Percentiles rank a stretch among this genome's conserved stretches.
phyloP scores from a whole-genome alignment of 768 basidiomycete genomes.

The Suillus cothurnatus region DNA sequence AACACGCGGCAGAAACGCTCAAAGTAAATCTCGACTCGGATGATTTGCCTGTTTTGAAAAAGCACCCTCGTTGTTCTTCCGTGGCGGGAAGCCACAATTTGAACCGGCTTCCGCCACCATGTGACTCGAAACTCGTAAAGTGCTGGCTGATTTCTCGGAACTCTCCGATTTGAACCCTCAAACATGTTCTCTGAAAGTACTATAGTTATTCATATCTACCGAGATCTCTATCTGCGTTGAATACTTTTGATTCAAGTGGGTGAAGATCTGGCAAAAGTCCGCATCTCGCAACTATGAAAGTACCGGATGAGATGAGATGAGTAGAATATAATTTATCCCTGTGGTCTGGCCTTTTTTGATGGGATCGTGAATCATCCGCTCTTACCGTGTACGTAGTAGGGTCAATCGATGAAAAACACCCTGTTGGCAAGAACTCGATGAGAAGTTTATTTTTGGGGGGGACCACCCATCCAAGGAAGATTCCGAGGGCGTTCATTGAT shows the following conservation, averaged over 20 bases:
- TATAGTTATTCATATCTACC: no score
- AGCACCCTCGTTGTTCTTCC: no score
- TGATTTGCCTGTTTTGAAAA: not conserved
- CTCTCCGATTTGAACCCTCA: not conserved
- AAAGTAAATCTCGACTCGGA: no score
- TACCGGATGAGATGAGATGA: not conserved
- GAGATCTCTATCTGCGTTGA: no score
- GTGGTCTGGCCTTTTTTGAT: not conserved
- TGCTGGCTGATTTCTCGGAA: no score
- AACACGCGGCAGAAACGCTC: not conserved
- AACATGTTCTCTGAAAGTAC: not conserved
- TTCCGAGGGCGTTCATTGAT: constrained; percentile 8
- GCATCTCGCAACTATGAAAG: not conserved
- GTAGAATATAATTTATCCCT: not conserved
- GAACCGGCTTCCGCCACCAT: no score
- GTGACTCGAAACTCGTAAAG: no score
- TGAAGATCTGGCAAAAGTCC: not conserved
- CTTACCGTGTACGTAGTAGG: no score
- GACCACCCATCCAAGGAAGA: not conserved
- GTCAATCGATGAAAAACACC: no score
- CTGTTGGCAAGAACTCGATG: no score
- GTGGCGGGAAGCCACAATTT: not conserved
- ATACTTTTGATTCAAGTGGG: no score
- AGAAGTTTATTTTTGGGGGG: constrained; percentile 1
- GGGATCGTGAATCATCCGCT: not conserved